Evolutionary conservation across 2,329 filamentous ascomycete species (phyloP), one percentile per base, ranked within the genome.

Genomic region (Cucurbitaria berberidis): DNA sequence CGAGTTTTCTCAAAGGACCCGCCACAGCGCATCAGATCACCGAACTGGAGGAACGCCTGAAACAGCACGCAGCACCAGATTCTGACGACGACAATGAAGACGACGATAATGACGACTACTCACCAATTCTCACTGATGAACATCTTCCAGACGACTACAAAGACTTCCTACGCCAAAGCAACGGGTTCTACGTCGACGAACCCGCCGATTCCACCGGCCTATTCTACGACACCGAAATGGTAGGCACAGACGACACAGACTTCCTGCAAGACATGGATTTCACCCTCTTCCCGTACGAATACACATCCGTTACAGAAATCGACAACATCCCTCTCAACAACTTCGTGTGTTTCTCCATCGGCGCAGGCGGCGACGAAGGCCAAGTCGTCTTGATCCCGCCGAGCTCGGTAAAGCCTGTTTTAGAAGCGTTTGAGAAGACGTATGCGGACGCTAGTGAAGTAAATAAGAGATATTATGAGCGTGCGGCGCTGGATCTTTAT

Each of bases 101-200:
- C n/a, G n/a, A n/a, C n/a, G n/a, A n/a, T n/a, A n/a, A n/a, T n/a
- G n/a, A n/a, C n/a, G n/a, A n/a, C n/a, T n/a, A n/a, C n/a, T n/a
- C n/a, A 18, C 16, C 29, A 18, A 27, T 35, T 15, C 39, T 38
- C 2, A 38, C 29, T 10, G 13, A 16, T 5, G 40, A 15, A 21
- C 21, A 27, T n/a, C 40, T 55, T 19, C 40, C 55, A 35, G 34
- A 49, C 6, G 45, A 55, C 29, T 52, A 55, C 45, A 49, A 40
- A 39, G 29, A 29, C 3, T 52, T 55, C 15, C 45, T 55, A 11
- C n/a, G n/a, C n/a, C n/a, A n/a, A n/a, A n/a, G n/a, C n/a, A n/a
- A n/a, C n/a, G n/a, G n/a, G n/a, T n/a, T n/a, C 47, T 24, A 7
- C 30, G 27, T 9, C 45, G 24, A 45, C 7, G 18, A 13, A n/a